Base-by-base conservation (phyloP, 352 stramenopile genomes). In the Pythium coloratum region DNA sequence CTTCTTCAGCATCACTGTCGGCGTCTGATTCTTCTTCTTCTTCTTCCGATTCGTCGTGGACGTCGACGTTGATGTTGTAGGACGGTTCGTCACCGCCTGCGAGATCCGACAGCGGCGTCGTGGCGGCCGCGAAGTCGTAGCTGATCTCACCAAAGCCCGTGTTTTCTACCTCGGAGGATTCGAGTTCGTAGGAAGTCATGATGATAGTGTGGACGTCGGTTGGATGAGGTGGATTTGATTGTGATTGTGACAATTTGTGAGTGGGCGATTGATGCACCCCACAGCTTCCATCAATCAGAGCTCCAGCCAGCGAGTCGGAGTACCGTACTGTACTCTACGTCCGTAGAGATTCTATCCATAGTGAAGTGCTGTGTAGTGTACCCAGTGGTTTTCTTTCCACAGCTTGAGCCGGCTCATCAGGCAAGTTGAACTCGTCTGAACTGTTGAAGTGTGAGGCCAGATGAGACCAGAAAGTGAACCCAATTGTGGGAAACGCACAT, bases 81-180 rank as follows among this genome's bases (percentile, higher is more conserved):
- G 44, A 7, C 6, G 14, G 44, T 16, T 50, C 44, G 44, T 10
- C 44, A 0, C 20, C 20, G n/a, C 16, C 44, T 6, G 16, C n/a
- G 16, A 50, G 28, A 56, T 56, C 49, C 28, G 49, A 56, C 13
- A 36, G 49, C 49, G 49, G 24, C 20, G 49, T 56, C 12, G 20
- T 56, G 24, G 28, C 28, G 28, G 42, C 42, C n/a, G 42, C 13
- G n/a, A 50, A 50, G 42, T 20, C 42, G 42, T 50, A 50, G 42
- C n/a, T 50, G 42, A 50, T 50, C 16, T 50, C 42, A 5, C 42
- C 42, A 13, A 50, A 50, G 42, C 42, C 42, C 42, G 6, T 3
- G 3, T 13, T 28, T 24, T 24, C 20, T 7, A 26, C 8, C 6
- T 50, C 42, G 3, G 18, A 7, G 42, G 42, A 13, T 6, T 50